These are phyloP conservation scores for Nepenthes alata DNA, from an alignment of 179 eudicot species.

Conservation along the genomic window DNA sequence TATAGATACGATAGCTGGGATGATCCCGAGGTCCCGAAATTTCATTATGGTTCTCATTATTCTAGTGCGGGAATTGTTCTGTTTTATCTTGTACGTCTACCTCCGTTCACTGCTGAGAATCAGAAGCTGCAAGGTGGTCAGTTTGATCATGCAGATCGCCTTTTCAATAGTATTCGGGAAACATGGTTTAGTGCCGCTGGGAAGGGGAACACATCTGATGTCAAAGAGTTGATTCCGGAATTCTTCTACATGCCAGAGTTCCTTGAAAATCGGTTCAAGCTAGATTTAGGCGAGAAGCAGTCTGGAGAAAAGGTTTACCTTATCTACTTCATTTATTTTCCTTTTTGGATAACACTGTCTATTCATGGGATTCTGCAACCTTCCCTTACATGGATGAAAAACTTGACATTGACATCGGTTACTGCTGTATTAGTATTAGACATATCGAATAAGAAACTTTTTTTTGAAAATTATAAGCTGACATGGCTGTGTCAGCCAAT, in stretches of 20 bases:
- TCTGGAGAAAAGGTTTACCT: constrained; percentile 89
- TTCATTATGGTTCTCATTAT: constrained; percentile 98
- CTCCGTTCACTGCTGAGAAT: constrained; percentile 87
- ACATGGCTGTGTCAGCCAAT: too few species aligned
- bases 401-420: too few species aligned
- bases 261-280: constrained; percentile 78
- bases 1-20: constrained; percentile 97
- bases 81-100: constrained; percentile 88
- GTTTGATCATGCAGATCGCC: constrained; percentile 99
- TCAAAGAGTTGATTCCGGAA: constrained; percentile 95
- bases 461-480: too few species aligned
- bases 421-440: too few species aligned
- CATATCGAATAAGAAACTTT: too few species aligned
- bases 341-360: neutral
- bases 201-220: constrained; percentile 95
- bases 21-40: constrained; percentile 98
- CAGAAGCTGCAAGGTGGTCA: constrained; percentile 98
- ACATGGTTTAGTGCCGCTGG: constrained; percentile 99
- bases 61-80: constrained; percentile 99
- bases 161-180: constrained; percentile 75
- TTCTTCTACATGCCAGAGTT: constrained; percentile 97
- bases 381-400: neutral
- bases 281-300: constrained; percentile 95
- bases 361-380: neutral
- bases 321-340: neutral